phyloP scores from a whole-genome alignment of 1,284 basidiomycete species.

The Cryptococcus jaspeensis region DNA sequence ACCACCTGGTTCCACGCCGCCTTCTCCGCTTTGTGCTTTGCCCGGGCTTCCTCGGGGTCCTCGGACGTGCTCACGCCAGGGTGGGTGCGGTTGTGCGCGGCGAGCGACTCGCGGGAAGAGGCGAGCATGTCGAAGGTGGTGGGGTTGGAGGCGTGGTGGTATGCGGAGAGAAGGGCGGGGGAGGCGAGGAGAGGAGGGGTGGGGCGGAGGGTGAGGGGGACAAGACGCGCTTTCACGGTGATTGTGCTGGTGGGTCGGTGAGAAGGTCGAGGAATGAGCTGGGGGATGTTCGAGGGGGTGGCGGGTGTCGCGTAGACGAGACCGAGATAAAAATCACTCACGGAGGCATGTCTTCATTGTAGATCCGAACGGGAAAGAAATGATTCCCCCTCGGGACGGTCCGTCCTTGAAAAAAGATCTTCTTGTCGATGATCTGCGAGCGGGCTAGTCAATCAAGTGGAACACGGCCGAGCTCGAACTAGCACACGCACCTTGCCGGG shows the following conservation, averaged over 20 bases:
- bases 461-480: not conserved
- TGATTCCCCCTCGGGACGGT: constrained; percentile 43
- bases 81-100: constrained; percentile 39
- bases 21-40: constrained; percentile 33
- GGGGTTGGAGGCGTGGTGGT: constrained; percentile 41
- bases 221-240: constrained; percentile 44
- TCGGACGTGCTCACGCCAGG: constrained; percentile 31
- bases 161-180: constrained; percentile 33
- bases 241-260: constrained; percentile 30
- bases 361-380: constrained; percentile 44
- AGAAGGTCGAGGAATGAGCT: constrained; percentile 13
- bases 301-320: not conserved
- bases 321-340: constrained; percentile 17
- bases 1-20: constrained; percentile 44
- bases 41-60: constrained; percentile 7
- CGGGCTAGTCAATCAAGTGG: not conserved
- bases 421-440: constrained; percentile 44
- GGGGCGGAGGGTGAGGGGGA: constrained; percentile 37
- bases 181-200: constrained; percentile 41
- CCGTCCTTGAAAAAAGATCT: constrained; percentile 42
- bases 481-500: constrained; percentile 36
- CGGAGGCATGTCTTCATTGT: constrained; percentile 35
- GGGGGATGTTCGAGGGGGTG: not conserved
- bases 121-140: constrained; percentile 38
- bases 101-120: constrained; percentile 29